phyloP scores from a whole-genome alignment of 441 rosid genomes.

The Capsella rubella region DNA sequence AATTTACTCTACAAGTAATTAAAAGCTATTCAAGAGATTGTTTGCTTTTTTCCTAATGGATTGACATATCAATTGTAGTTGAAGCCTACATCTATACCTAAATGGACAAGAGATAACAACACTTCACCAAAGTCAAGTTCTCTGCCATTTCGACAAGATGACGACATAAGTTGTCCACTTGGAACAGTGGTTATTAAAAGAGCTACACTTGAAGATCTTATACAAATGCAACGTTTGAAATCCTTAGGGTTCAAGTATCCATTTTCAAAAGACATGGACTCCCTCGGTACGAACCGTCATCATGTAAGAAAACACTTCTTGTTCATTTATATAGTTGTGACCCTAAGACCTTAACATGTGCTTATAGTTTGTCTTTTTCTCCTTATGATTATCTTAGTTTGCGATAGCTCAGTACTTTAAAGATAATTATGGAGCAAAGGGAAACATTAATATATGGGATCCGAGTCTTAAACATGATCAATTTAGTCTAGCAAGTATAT shows the following conservation, averaged over 20 bases:
- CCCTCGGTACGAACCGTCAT: slow-evolving; percentile 1
- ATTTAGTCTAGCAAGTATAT: slow-evolving; percentile 29
- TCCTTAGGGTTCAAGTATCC: not conserved
- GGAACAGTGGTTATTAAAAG: slow-evolving; percentile 37
- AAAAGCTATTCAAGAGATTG: not conserved
- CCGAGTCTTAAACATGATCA: slow-evolving; percentile 17
- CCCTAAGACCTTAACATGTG: not conserved
- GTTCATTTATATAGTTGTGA: not conserved
- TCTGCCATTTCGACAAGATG: slow-evolving; percentile 17
- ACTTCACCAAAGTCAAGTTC: slow-evolving; percentile 19
- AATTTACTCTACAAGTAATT: not conserved
- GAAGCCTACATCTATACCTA: slow-evolving; percentile 39
- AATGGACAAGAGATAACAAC: slow-evolving; percentile 28
- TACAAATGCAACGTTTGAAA: slow-evolving; percentile 4
- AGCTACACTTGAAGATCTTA: slow-evolving; percentile 35
- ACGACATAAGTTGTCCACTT: slow-evolving; percentile 21
- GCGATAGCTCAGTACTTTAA: not conserved
- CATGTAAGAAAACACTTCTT: slow-evolving; percentile 21
- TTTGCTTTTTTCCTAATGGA: not conserved
- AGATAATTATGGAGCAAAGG: slow-evolving; percentile 13
- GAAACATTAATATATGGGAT: slow-evolving; percentile 38
- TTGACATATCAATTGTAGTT: slow-evolving; percentile 22
- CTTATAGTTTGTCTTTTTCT: not conserved
- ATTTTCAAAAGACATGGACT: not conserved
- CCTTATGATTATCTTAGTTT: not conserved